Conservation (phyloP, 2,329 filamentous ascomycete genomes). For the Bipolaris gigantea region DNA sequence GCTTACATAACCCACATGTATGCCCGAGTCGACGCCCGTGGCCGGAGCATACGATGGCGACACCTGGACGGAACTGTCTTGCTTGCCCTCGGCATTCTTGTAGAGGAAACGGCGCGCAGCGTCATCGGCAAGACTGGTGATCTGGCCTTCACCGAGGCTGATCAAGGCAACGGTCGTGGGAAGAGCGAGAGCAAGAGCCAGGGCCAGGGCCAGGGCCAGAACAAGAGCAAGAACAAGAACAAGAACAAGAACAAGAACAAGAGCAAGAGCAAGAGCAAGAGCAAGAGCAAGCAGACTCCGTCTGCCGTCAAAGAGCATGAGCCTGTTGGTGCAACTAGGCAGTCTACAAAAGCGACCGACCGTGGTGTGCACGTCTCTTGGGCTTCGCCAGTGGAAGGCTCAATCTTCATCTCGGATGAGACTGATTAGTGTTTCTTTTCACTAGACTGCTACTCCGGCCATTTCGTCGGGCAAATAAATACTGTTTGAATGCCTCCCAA, state of each 20-base stretch:
- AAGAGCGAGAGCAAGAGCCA: neutral
- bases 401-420: no score
- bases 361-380: neutral
- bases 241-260: neutral
- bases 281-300: neutral
- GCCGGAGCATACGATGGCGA: conserved; percentile 48
- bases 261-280: neutral
- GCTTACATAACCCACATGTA: conserved; percentile 70
- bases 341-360: neutral
- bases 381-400: no score
- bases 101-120: conserved; percentile 69
- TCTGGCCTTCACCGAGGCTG: conserved; percentile 68
- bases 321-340: neutral
- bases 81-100: conserved; percentile 71
- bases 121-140: conserved; percentile 67
- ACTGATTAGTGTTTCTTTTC: no score
- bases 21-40: conserved; percentile 30
- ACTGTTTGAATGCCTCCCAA: no score
- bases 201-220: no score
- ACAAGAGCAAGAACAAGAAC: neutral
- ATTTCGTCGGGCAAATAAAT: no score
- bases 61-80: conserved; percentile 80
- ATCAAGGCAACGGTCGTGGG: conserved; percentile 20
- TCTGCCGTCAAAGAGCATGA: neutral
- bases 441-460: no score